Evolutionary conservation across 164 flowering plant species (phyloP).

Genomic region (grape (Vitis vinifera)): DNA sequence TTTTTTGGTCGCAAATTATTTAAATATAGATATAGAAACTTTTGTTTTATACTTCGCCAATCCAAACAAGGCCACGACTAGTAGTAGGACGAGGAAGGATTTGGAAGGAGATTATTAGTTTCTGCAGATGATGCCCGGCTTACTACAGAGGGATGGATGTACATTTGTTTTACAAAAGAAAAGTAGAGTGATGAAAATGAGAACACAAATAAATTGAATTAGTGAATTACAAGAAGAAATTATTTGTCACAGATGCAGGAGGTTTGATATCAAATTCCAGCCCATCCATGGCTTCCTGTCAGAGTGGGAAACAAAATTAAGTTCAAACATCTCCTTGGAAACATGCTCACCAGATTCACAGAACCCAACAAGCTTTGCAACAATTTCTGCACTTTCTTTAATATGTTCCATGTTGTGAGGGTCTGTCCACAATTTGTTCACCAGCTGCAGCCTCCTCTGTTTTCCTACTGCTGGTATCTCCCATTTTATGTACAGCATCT

Average conservation of each 20-base stretch:
- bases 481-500: constrained; percentile 70
- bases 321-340: constrained; percentile 84
- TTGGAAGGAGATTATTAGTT: too few species aligned
- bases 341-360: constrained; percentile 66
- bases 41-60: too few species aligned
- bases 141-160: too few species aligned
- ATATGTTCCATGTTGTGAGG: constrained; percentile 70
- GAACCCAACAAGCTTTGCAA: constrained; percentile 80
- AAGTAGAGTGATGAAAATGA: too few species aligned
- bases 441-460: constrained; percentile 70
- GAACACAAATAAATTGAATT: too few species aligned
- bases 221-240: too few species aligned
- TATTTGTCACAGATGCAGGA: constrained; percentile 51
- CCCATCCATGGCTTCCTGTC: constrained; percentile 86
- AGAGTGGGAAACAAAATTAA: constrained; percentile 54
- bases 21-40: too few species aligned
- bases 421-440: constrained; percentile 80
- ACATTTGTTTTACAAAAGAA: too few species aligned
- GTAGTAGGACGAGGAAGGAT: too few species aligned
- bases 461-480: constrained; percentile 75
- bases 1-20: too few species aligned
- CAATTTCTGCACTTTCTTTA: constrained; percentile 73
- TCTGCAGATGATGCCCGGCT: too few species aligned
- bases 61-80: too few species aligned
- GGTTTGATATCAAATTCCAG: constrained; percentile 77